Conservation (phyloP, 495 filamentous ascomycete genomes). For the Penicillium coffeae region DNA sequence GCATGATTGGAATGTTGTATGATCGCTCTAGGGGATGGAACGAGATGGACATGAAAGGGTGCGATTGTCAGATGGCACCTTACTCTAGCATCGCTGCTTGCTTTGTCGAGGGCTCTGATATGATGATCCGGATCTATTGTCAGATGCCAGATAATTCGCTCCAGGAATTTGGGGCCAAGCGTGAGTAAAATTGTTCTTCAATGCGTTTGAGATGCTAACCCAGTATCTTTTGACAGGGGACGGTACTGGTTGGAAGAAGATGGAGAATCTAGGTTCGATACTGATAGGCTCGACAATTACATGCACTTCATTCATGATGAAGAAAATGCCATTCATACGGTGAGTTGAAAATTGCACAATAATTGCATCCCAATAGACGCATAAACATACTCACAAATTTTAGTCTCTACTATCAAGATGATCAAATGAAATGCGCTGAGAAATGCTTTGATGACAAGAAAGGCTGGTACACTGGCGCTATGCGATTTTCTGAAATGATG, state of each 20-base stretch:
- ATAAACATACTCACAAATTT: too few species aligned
- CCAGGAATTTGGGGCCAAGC: slow-evolving; percentile 15
- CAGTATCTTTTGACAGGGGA: not conserved
- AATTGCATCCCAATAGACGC: too few species aligned
- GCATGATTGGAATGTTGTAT: slow-evolving; percentile 6
- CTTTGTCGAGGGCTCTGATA: slow-evolving; percentile 6
- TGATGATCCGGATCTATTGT: slow-evolving; percentile 10
- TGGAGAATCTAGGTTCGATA: slow-evolving; percentile 11
- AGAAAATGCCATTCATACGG: not conserved
- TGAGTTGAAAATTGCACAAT: not conserved
- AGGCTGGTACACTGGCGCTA: slow-evolving; percentile 16
- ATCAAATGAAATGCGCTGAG: not conserved
- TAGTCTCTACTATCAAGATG: slow-evolving; percentile 12
- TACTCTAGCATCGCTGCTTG: slow-evolving; percentile 9
- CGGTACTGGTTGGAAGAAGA: slow-evolving; percentile 9
- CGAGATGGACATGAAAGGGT: slow-evolving; percentile 5
- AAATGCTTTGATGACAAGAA: slow-evolving; percentile 10
- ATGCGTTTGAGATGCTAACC: not conserved
- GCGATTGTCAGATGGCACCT: slow-evolving; percentile 8
- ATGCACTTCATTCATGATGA: slow-evolving; percentile 6
- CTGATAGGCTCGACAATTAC: slow-evolving; percentile 13
- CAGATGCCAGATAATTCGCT: slow-evolving; percentile 15
- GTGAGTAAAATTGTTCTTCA: not conserved
- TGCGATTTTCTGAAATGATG: slow-evolving; percentile 1
- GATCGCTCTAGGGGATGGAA: slow-evolving; percentile 9